Evolutionary conservation across 352 stramenopile genomes (phyloP).

Genomic region (Phytophthora brassicae): DNA sequence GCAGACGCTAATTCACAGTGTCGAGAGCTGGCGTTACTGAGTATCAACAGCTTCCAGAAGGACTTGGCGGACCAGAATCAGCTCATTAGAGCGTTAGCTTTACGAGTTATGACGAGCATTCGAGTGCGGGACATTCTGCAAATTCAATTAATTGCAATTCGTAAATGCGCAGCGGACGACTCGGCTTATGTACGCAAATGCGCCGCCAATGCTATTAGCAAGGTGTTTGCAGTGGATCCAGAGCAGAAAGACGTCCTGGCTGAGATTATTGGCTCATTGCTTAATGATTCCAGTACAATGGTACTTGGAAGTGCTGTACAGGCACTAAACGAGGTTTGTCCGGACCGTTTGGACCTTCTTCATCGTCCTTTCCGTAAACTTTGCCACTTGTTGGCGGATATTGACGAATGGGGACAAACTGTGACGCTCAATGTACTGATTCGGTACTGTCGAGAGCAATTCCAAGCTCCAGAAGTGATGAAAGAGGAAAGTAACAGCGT

Average conservation of each 20-base stretch:
- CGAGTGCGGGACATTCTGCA: constrained; percentile 98
- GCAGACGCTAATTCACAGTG: constrained; percentile 94
- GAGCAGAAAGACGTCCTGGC: constrained; percentile 90
- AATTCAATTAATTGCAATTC: constrained; percentile 97
- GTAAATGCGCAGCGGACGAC: constrained; percentile 90
- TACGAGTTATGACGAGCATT: constrained; percentile 98
- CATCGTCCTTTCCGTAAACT: constrained; percentile 96
- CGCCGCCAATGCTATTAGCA: constrained; percentile 94
- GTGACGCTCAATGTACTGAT: constrained; percentile 93
- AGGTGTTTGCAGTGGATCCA: constrained; percentile 91
- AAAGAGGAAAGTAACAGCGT: constrained; percentile 42
- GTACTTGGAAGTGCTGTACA: constrained; percentile 95
- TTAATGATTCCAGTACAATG: constrained; percentile 96
- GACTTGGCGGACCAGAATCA: constrained; percentile 95
- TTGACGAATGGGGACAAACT: constrained; percentile 99
- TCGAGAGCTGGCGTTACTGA: constrained; percentile 95
- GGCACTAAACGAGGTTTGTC: constrained; percentile 96
- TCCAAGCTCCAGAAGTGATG: constrained; percentile 83
- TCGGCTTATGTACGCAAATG: constrained; percentile 98
- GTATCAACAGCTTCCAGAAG: constrained; percentile 99
- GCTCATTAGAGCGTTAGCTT: constrained; percentile 91
- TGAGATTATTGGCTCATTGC: constrained; percentile 92
- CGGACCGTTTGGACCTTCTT: constrained; percentile 93
- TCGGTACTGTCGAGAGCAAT: constrained; percentile 96
- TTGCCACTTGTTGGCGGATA: constrained; percentile 97